phyloP scores from a whole-genome alignment of 179 eudicot species.

The Patellifolia procumbens region DNA sequence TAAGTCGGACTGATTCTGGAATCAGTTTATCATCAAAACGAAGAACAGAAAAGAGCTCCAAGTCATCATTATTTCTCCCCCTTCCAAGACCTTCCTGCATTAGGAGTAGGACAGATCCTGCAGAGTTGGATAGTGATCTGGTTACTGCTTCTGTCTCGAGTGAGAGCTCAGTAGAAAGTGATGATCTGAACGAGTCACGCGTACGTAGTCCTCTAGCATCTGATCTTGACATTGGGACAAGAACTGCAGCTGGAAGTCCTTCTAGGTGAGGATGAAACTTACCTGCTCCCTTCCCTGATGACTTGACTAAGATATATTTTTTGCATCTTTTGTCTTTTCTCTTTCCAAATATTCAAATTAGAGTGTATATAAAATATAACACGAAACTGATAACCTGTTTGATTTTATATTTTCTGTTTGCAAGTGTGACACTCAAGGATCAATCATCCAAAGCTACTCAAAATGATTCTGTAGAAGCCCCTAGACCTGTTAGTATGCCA shows the following conservation, averaged over 20 bases:
- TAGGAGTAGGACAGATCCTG: constrained; percentile 61
- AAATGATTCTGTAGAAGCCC: constrained; percentile 43
- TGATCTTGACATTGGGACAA: constrained; percentile 65
- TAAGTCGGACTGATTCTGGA: constrained; percentile 75
- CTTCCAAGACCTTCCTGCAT: constrained; percentile 75
- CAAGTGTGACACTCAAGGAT: constrained; percentile 56
- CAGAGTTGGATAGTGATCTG: constrained; percentile 67
- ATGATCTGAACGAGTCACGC: constrained; percentile 72
- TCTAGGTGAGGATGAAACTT: constrained; percentile 57
- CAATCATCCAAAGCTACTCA: constrained; percentile 38
- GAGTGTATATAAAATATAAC: background rate
- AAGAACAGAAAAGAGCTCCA: constrained; percentile 54
- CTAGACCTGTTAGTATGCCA: constrained; percentile 40
- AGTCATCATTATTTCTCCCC: constrained; percentile 64
- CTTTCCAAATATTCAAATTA: background rate
- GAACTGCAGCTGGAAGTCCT: constrained; percentile 73
- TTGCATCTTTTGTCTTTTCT: background rate
- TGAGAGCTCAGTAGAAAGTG: constrained; percentile 78
- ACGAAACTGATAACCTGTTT: background rate
- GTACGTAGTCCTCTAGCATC: constrained; percentile 69
- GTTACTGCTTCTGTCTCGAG: constrained; percentile 71
- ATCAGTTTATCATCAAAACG: constrained; percentile 62
- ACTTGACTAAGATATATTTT: background rate
- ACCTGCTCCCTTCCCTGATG: background rate
- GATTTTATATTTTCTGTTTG: constrained; percentile 20